Conservation (phyloP, 2,329 filamentous ascomycete species). For the Periconia macrospinosa region DNA sequence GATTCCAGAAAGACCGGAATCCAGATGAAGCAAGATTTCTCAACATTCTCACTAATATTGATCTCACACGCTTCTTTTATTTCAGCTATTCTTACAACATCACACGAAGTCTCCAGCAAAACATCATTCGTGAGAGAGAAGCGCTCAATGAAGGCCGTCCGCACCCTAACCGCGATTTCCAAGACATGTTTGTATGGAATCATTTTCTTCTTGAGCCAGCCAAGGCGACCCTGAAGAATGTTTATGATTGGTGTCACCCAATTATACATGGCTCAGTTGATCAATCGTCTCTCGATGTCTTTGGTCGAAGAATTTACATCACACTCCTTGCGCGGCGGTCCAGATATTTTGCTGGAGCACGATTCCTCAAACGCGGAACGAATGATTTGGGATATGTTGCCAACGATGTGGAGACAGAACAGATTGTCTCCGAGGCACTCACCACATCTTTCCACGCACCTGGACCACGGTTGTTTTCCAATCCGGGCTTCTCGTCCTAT, state of each 20-base stretch:
- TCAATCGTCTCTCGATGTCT: conserved; percentile 74
- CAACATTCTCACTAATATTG: conserved; percentile 84
- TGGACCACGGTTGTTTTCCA: conserved; percentile 81
- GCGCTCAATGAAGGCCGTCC: conserved; percentile 67
- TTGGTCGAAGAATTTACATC: conserved; percentile 86
- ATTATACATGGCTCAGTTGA: conserved; percentile 97
- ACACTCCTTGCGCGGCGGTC: conserved; percentile 92
- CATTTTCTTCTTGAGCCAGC: conserved; percentile 82
- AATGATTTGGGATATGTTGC: conserved; percentile 96
- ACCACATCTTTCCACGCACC: conserved; percentile 96
- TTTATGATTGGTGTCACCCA: conserved; percentile 94
- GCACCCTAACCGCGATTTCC: conserved; percentile 68
- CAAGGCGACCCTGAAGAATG: conserved; percentile 68
- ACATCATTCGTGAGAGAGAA: conserved; percentile 79
- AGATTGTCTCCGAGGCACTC: conserved; percentile 92
- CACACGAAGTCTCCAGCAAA: conserved; percentile 87
- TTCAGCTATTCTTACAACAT: conserved; percentile 99
- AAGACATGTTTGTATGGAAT: conserved; percentile 99
- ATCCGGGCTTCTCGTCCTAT: conserved; percentile 91
- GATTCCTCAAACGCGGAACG: conserved; percentile 90
- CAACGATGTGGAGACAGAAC: conserved; percentile 98
- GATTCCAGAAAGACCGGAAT: conserved; percentile 78
- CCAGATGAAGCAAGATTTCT: conserved; percentile 89
- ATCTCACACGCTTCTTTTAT: conserved; percentile 90
- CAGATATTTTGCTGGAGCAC: conserved; percentile 88